Evolutionary conservation across 768 basidiomycete genomes (phyloP), one percentile per base, ranked within the genome.

Genomic region (Ramaria sp.): DNA sequence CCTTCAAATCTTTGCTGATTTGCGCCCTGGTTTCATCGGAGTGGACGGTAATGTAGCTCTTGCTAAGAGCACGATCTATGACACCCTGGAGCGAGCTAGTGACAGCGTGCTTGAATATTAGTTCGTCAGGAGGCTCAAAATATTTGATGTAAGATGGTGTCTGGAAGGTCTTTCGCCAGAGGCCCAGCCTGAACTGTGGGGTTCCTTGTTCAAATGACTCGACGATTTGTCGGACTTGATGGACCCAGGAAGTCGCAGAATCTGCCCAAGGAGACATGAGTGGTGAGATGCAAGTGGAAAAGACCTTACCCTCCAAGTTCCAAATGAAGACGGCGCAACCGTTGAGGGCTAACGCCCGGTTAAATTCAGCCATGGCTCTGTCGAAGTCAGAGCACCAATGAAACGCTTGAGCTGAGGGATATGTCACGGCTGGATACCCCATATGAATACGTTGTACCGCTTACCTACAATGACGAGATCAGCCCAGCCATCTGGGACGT

Each of bases 331-430:
- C 82, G 16, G 86, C 74, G 1, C 75, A 67, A 2, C 89, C 89
- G n/a, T 69, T 68, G 0, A 88, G 85, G 63, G 85, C 87, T 48
- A 96, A 73, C 59, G 93, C 79, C 30, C 90, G 79, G 7, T 80
- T 75, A 60, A 95, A 88, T 64, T 96, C 93, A 0, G 67, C 67
- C 18, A 79, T 74, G 0, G 93, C 90, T 50, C 70, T 72, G 44
- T 80, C 76, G 63, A 82, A 85, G 64, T 93, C 78, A 9, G 84
- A 85, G 58, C 87, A 88, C 94, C 94, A 97, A 70, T 97, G 94
- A 66, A 84, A 96, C 15, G 94, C 94, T 83, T 94, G 64, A 43
- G 28, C 10, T 18, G 24, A 39, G 18, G 18, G 27, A 45, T 20
- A 52, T 6, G 22, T 38, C 5, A 34, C 32, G 22, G 25, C 28